Evolutionary conservation across 345 rosid species (phyloP).

Genomic region (Microcos paniculata): DNA sequence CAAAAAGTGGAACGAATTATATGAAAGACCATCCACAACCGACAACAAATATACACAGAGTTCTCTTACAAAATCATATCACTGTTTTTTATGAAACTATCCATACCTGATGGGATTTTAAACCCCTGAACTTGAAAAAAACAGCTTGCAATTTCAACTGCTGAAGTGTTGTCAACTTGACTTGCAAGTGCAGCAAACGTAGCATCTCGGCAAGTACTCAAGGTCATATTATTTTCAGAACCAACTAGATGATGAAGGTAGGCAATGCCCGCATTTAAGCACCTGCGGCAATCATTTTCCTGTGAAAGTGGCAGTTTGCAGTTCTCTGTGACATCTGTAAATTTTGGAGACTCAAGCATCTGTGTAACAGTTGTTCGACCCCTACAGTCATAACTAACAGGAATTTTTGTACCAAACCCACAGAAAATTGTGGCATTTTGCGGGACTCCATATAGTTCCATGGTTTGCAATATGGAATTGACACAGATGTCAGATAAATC

Average conservation of each 20-base stretch:
- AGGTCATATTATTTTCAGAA: conserved; percentile 52
- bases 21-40: not conserved
- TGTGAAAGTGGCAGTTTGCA: conserved; percentile 60
- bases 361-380: conserved; percentile 72
- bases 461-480: conserved; percentile 59
- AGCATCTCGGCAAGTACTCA: conserved; percentile 92
- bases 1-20: not conserved
- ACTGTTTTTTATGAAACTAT: not conserved
- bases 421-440: conserved; percentile 74
- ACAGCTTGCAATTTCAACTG: conserved; percentile 71
- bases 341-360: conserved; percentile 73
- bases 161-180: conserved; percentile 58
- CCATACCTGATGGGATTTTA: conserved; percentile 47
- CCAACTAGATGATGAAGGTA: conserved; percentile 70
- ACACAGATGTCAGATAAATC: conserved; percentile 57
- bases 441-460: conserved; percentile 80
- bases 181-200: conserved; percentile 75
- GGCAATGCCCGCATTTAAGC: conserved; percentile 72
- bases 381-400: conserved; percentile 63
- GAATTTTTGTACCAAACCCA: conserved; percentile 86
- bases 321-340: conserved; percentile 52
- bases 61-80: not conserved
- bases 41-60: not conserved
- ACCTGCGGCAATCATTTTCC: conserved; percentile 59
- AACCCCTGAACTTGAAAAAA: conserved; percentile 84